Conservation (phyloP, 2,329 filamentous ascomycete genomes). For the Fusarium napiforme region DNA sequence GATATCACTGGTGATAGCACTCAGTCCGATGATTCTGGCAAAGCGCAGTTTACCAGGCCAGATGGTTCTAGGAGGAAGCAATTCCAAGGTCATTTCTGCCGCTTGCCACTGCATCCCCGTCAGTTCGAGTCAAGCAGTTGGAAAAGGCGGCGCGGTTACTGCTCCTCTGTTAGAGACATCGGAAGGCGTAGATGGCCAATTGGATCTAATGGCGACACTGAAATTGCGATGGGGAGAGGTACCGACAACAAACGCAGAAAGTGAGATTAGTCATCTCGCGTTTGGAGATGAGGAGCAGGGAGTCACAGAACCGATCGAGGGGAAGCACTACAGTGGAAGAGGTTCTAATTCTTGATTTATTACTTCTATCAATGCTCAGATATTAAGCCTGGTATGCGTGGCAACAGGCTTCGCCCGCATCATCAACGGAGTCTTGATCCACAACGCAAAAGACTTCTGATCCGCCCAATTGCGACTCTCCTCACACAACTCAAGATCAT, state of each 20-base stretch:
- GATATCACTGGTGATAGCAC: accelerated
- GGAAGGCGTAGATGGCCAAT: accelerated
- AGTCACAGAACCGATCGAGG: accelerated
- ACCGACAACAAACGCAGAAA: accelerated
- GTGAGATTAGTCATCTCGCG: not conserved
- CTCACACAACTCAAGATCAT: conserved; percentile 7
- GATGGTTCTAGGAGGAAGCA: not conserved
- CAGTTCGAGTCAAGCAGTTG: accelerated
- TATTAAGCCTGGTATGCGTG: not conserved
- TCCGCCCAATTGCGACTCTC: conserved; percentile 1
- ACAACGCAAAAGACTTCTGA: conserved; percentile 6
- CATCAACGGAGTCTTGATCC: conserved; percentile 16
- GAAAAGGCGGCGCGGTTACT: accelerated
- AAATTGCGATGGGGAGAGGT: not conserved
- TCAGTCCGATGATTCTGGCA: not conserved
- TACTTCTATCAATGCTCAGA: accelerated
- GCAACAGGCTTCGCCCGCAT: not conserved
- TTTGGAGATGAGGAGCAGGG: not conserved
- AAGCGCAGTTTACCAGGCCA: not conserved
- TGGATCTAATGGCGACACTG: not conserved
- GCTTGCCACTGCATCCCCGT: not conserved
- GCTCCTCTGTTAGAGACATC: not conserved
- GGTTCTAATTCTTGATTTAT: accelerated
- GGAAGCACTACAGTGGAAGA: not conserved
- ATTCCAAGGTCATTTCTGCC: not conserved